These are phyloP conservation scores for Fistulinella prunicolor DNA, from an alignment of 768 basidiomycete species.

Conservation along the genomic window DNA sequence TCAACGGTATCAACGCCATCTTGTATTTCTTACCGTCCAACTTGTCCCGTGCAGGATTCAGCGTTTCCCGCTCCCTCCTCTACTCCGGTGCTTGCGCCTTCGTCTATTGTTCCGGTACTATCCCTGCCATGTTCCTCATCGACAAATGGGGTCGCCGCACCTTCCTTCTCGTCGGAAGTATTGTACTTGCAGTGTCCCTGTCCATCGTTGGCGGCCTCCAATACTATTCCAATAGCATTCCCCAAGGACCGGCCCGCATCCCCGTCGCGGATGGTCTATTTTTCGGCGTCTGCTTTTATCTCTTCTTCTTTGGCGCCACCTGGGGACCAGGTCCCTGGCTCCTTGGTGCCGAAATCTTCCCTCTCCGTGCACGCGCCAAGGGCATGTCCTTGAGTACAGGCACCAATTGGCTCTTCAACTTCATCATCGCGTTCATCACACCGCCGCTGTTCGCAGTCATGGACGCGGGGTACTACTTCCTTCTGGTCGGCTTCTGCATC, in stretches of 20 bases:
- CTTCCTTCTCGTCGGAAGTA: conserved; percentile 48
- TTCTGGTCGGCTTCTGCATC: conserved; percentile 46
- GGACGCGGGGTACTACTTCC: conserved; percentile 49
- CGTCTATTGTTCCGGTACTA: conserved; percentile 47
- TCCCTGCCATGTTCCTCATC: conserved; percentile 53
- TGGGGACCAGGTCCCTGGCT: conserved; percentile 58
- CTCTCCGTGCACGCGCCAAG: conserved; percentile 37
- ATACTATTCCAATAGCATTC: conserved; percentile 39
- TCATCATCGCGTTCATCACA: conserved; percentile 45
- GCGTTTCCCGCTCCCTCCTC: conserved; percentile 40
- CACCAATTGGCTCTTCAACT: conserved; percentile 35
- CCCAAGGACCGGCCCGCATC: conserved; percentile 29
- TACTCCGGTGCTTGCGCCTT: conserved; percentile 47
- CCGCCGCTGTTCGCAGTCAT: conserved; percentile 58
- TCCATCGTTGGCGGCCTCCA: conserved; percentile 54
- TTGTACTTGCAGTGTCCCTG: conserved; percentile 42
- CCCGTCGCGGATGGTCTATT: conserved; percentile 38
- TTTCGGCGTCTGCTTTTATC: conserved; percentile 51
- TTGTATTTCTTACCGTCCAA: conserved; percentile 57
- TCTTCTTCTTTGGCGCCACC: conserved; percentile 56
- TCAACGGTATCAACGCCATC: conserved; percentile 57
- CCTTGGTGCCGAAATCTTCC: conserved; percentile 51
- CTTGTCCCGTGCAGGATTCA: conserved; percentile 49
- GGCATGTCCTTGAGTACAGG: conserved; percentile 38
- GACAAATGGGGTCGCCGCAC: conserved; percentile 51